Evolutionary conservation across 1,284 basidiomycete species (phyloP).

Genomic region (Microbotryum saponariae): DNA sequence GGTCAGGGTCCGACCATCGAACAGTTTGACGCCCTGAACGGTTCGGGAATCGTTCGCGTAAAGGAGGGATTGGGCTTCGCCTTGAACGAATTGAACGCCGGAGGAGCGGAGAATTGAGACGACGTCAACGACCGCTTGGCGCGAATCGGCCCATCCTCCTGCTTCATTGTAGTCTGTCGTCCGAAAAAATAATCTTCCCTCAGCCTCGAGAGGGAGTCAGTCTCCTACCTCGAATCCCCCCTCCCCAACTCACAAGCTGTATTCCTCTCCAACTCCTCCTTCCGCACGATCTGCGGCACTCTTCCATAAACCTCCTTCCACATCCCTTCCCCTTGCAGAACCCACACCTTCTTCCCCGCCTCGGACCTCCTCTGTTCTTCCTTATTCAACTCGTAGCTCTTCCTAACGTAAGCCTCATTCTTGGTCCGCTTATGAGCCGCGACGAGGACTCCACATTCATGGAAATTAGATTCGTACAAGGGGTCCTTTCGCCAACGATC

Average conservation of each 20-base stretch:
- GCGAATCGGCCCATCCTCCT: constrained; percentile 28
- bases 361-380: background rate
- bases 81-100: constrained; percentile 15
- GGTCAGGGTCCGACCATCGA: constrained; percentile 5
- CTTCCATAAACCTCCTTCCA: constrained; percentile 12
- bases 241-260: constrained; percentile 7
- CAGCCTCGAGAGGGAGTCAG: background rate
- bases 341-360: background rate
- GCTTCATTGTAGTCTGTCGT: constrained; percentile 16
- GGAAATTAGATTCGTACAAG: constrained; percentile 3
- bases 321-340: background rate
- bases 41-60: background rate
- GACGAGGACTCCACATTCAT: constrained; percentile 20
- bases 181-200: no score
- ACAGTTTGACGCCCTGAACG: constrained; percentile 6
- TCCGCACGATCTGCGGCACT: background rate
- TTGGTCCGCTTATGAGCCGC: background rate
- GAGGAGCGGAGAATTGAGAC: constrained; percentile 1
- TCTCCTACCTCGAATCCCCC: no score
- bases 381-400: constrained; percentile 12
- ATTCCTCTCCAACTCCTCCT: constrained; percentile 1
- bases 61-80: constrained; percentile 20
- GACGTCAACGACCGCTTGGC: constrained; percentile 19
- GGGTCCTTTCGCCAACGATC: constrained; percentile 9
- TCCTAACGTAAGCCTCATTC: constrained; percentile 15